These are phyloP conservation scores for Begonia peltatifolia DNA, from an alignment of 306 rosid genomes.

Conservation along the genomic window DNA sequence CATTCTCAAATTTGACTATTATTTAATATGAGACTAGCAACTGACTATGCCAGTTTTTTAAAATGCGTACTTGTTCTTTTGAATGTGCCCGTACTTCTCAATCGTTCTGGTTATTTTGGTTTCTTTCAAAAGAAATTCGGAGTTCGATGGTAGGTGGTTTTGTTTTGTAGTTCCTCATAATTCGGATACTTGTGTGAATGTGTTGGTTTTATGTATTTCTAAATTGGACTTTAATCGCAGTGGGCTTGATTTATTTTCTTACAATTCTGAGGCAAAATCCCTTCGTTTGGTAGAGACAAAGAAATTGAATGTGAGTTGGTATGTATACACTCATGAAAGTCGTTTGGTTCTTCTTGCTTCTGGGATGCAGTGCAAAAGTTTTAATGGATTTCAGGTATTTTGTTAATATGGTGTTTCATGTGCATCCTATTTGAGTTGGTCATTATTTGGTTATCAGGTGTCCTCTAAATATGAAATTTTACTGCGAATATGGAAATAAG, in stretches of 20 bases:
- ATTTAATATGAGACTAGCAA: no score
- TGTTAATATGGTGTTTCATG: no score
- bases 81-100: no score
- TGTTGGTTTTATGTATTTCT: constrained; percentile 6
- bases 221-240: constrained; percentile 32
- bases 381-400: constrained; percentile 86
- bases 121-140: neutral
- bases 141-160: neutral
- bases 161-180: no score
- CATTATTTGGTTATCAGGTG: constrained; percentile 7
- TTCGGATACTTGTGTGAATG: no score
- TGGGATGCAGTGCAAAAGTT: constrained; percentile 97
- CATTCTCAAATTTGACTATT: no score
- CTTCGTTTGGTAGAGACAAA: constrained; percentile 73
- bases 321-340: constrained; percentile 92
- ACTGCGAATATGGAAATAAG: no score
- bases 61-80: no score
- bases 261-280: constrained; percentile 48
- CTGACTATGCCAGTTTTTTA: no score
- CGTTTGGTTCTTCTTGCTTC: constrained; percentile 95
- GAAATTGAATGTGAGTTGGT: constrained; percentile 81
- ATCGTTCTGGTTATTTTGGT: neutral
- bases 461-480: neutral
- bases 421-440: constrained; percentile 4
- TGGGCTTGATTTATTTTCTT: constrained; percentile 83